A percentile compares a stretch with the other conserved stretches of the same genome.
phyloP scores from a whole-genome alignment of 2,329 filamentous ascomycete species.

The Penicillium sumatraense region DNA sequence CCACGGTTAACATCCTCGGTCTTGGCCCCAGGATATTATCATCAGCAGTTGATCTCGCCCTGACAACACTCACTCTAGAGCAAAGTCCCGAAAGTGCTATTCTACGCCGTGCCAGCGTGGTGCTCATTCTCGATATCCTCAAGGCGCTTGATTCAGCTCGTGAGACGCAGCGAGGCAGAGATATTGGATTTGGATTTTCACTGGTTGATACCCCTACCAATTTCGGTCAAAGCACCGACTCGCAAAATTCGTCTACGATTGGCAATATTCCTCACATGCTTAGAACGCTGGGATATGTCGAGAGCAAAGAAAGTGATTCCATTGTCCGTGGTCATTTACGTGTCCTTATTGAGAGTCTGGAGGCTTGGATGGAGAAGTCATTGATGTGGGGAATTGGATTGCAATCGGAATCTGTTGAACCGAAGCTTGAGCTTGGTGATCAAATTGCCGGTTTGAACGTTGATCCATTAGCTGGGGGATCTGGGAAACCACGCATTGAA shows the following conservation, averaged over 20 bases:
- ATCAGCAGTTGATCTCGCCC: constrained; percentile 44
- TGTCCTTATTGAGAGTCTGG: constrained; percentile 45
- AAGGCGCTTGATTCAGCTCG: constrained; percentile 44
- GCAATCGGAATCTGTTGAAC: constrained; percentile 24
- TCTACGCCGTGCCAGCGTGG: constrained; percentile 45
- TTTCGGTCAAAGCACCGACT: not conserved
- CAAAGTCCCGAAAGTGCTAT: constrained; percentile 43
- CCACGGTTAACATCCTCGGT: constrained; percentile 45
- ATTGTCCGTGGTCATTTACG: constrained; percentile 47
- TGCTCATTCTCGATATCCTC: constrained; percentile 46
- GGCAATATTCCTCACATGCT: constrained; percentile 47
- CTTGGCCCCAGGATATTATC: constrained; percentile 40
- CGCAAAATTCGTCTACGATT: constrained; percentile 30
- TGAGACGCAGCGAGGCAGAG: constrained; percentile 32
- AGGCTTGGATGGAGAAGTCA: constrained; percentile 49
- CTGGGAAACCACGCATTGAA: constrained; percentile 41
- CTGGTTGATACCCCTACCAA: constrained; percentile 27
- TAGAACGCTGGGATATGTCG: constrained; percentile 41
- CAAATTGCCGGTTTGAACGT: constrained; percentile 44
- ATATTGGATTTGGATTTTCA: constrained; percentile 47
- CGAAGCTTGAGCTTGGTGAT: constrained; percentile 41
- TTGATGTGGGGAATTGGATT: constrained; percentile 44
- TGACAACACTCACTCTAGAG: constrained; percentile 45
- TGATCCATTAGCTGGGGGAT: constrained; percentile 36
- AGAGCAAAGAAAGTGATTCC: constrained; percentile 42